Evolutionary conservation across 768 basidiomycete species (phyloP).

Genomic region (Amylocystis lapponica): DNA sequence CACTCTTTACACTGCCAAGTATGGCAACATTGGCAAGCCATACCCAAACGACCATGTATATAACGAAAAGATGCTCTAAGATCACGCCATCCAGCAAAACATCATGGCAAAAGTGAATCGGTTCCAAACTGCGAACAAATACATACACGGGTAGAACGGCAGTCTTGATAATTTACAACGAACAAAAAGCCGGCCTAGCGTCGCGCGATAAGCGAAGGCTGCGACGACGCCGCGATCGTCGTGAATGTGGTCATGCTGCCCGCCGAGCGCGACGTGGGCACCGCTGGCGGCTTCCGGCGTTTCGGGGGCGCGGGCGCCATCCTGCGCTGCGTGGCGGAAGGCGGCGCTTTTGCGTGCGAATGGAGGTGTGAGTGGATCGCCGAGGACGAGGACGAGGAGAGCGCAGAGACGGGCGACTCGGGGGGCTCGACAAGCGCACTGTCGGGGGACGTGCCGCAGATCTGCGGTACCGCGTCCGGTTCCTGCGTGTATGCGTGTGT

Average conservation of each 20-base stretch:
- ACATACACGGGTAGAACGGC: too few species aligned
- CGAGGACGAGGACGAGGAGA: conserved; percentile 8
- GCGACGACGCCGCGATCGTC: conserved; percentile 40
- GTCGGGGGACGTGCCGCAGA: conserved; percentile 18
- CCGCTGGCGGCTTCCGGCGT: conserved; percentile 67
- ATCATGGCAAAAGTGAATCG: too few species aligned
- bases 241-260: conserved; percentile 51
- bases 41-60: too few species aligned
- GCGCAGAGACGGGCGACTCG: conserved; percentile 9
- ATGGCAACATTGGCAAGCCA: too few species aligned
- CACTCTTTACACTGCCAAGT: too few species aligned
- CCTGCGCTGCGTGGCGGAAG: conserved; percentile 21
- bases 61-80: too few species aligned
- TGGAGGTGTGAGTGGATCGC: conserved; percentile 2
- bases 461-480: conserved; percentile 5
- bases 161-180: too few species aligned
- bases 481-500: conserved; percentile 6
- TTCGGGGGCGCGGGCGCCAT: conserved; percentile 66
- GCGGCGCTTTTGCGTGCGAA: conserved; percentile 6
- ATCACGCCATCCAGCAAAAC: too few species aligned
- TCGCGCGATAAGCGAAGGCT: conserved; percentile 1
- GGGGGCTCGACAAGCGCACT: conserved; percentile 3
- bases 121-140: too few species aligned
- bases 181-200: too few species aligned
- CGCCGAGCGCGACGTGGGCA: conserved; percentile 46